These are phyloP conservation scores for Microdochium nivale DNA, from an alignment of 2,329 filamentous ascomycete species.

Conservation along the genomic window DNA sequence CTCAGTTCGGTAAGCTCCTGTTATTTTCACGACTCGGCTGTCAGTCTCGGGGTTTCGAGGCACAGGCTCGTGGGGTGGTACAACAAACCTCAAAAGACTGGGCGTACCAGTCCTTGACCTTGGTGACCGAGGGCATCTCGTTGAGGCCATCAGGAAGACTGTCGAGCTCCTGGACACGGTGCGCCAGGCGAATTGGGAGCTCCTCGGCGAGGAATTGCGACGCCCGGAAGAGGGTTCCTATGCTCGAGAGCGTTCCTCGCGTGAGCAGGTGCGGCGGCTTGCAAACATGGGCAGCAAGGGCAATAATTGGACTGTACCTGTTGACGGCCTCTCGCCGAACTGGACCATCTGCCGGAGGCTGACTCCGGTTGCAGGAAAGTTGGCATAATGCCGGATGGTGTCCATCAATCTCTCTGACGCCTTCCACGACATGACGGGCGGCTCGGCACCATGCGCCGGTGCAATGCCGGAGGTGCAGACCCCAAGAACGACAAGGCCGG, in stretches of 20 bases:
- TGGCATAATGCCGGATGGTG: constrained; percentile 94
- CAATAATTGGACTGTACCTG: constrained; percentile 49
- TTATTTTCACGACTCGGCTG: constrained; percentile 18
- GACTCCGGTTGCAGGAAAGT: constrained; percentile 92
- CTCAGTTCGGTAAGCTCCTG: constrained; percentile 88
- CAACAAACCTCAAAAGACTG: constrained; percentile 90
- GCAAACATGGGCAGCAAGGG: constrained; percentile 4
- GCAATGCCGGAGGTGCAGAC: constrained; percentile 6
- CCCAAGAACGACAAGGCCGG: constrained; percentile 9
- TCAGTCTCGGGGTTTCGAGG: neutral
- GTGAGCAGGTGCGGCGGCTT: constrained; percentile 5
- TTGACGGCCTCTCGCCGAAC: constrained; percentile 89
- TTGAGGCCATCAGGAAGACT: constrained; percentile 91
- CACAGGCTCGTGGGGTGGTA: constrained; percentile 2
- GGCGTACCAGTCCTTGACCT: constrained; percentile 96
- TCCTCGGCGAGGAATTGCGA: constrained; percentile 98
- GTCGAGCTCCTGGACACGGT: constrained; percentile 89
- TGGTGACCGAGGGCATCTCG: constrained; percentile 94
- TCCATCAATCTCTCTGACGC: constrained; percentile 86
- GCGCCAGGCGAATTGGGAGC: constrained; percentile 89
- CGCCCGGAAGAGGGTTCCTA: constrained; percentile 91
- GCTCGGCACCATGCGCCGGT: constrained; percentile 6
- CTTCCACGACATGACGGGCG: constrained; percentile 80
- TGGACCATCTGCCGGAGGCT: constrained; percentile 98
- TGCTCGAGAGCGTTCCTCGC: constrained; percentile 3